Evolutionary conservation across 495 filamentous ascomycete species (phyloP).

Genomic region (Penicillium verhagenii): DNA sequence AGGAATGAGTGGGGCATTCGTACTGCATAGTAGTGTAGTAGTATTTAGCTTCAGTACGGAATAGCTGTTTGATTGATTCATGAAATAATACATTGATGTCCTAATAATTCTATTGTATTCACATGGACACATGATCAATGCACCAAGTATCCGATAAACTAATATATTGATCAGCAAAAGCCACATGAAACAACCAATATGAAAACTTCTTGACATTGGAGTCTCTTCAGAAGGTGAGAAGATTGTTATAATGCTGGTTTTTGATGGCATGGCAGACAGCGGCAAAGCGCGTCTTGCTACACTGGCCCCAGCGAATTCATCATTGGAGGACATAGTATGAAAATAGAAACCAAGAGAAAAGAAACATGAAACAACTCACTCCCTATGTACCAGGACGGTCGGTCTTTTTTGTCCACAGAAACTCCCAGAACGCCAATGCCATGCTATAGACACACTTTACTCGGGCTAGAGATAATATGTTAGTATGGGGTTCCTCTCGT

Average conservation of each 20-base stretch:
- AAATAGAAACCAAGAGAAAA: slow-evolving; percentile 1
- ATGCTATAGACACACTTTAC: slow-evolving; percentile 28
- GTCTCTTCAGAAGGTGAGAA: slow-evolving; percentile 49
- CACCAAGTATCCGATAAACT: background rate
- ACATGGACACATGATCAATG: background rate
- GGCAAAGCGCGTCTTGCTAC: slow-evolving; percentile 42
- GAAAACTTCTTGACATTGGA: slow-evolving; percentile 1
- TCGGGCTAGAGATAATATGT: slow-evolving; percentile 42
- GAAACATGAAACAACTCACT: slow-evolving; percentile 4
- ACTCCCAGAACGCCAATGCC: slow-evolving; percentile 29
- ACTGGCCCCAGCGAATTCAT: slow-evolving; percentile 60
- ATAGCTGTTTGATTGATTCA: no score
- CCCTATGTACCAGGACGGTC: slow-evolving; percentile 1
- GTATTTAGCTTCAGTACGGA: no score
- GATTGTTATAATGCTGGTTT: slow-evolving; percentile 50
- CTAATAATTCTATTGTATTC: slow-evolving; percentile 1
- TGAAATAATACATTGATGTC: background rate
- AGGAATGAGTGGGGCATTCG: no score
- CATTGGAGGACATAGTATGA: slow-evolving; percentile 21
- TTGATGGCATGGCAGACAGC: slow-evolving; percentile 51
- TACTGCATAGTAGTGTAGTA: no score
- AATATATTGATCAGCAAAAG: slow-evolving; percentile 15
- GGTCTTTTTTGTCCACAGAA: slow-evolving; percentile 12
- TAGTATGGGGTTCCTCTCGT: slow-evolving; percentile 1
- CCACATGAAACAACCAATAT: background rate